A percentile compares a stretch with the other conserved stretches of the same genome.
Conservation (phyloP, 2,329 filamentous ascomycete species). For the Beauveria australis region DNA sequence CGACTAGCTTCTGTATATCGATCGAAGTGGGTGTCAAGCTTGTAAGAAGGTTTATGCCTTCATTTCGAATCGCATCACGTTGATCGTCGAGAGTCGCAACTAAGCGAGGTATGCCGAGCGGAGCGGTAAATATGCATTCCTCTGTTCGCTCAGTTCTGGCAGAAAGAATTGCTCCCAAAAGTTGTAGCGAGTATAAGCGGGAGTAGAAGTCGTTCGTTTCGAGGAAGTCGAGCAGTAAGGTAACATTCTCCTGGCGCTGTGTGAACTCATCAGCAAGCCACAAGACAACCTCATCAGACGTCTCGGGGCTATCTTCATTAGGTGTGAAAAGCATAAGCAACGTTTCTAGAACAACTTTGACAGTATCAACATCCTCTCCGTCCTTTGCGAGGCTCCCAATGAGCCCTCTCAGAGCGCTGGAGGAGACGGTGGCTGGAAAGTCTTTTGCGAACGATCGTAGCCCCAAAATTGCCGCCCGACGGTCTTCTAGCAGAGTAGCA, state of each 20-base stretch:
- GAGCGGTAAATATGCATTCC: slow-evolving; percentile 86
- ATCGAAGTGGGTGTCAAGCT: slow-evolving; percentile 78
- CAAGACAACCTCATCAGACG: slow-evolving; percentile 88
- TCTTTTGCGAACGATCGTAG: slow-evolving; percentile 93
- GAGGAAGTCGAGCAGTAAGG: slow-evolving; percentile 78
- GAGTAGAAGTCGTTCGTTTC: slow-evolving; percentile 85
- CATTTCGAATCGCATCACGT: slow-evolving; percentile 80
- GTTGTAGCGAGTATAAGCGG: slow-evolving; percentile 80
- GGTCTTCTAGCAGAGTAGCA: slow-evolving; percentile 87
- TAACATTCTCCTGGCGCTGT: slow-evolving; percentile 94
- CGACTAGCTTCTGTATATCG: slow-evolving; percentile 90
- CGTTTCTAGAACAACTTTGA: slow-evolving; percentile 91
- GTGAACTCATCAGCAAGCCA: slow-evolving; percentile 99
- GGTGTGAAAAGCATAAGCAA: slow-evolving; percentile 82
- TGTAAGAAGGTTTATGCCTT: slow-evolving; percentile 78
- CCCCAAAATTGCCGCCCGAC: slow-evolving; percentile 84
- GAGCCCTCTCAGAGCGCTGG: slow-evolving; percentile 78
- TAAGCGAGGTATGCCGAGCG: slow-evolving; percentile 77
- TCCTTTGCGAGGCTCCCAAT: slow-evolving; percentile 82
- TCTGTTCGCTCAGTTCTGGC: slow-evolving; percentile 87
- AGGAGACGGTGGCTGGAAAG: slow-evolving; percentile 91
- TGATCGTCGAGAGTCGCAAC: slow-evolving; percentile 77
- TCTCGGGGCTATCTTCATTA: slow-evolving; percentile 69
- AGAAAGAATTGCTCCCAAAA: slow-evolving; percentile 76
- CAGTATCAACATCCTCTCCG: slow-evolving; percentile 89